A percentile compares a stretch with the other conserved stretches of the same genome.
Evolutionary conservation across 345 rosid genomes (phyloP).

Genomic region (Moricandia arvensis): DNA sequence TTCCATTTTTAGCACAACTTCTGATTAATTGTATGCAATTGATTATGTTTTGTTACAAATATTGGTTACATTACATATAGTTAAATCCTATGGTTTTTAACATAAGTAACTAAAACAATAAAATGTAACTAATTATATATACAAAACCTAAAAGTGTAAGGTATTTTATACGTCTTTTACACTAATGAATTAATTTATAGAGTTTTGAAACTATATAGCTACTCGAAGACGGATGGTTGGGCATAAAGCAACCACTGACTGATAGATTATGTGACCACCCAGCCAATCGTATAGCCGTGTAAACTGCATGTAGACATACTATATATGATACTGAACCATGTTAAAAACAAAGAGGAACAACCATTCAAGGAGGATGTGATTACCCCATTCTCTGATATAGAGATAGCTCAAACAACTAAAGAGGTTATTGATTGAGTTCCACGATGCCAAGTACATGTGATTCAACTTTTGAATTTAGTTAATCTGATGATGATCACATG

Average conservation of each 20-base stretch:
- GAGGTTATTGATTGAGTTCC: neutral
- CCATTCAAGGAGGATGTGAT: neutral
- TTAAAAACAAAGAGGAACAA: neutral
- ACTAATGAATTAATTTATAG: neutral
- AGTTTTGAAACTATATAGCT: neutral
- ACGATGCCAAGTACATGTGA: neutral
- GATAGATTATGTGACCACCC: neutral
- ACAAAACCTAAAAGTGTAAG: neutral
- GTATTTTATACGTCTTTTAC: neutral
- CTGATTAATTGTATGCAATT: neutral
- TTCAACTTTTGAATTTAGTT: neutral
- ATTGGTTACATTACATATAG: neutral
- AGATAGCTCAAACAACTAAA: neutral
- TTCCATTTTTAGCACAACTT: neutral
- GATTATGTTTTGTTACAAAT: neutral
- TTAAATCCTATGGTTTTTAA: neutral
- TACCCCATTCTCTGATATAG: neutral
- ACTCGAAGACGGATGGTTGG: neutral
- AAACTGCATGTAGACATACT: neutral
- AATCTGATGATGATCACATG: neutral
- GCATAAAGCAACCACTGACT: neutral
- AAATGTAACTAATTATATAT: neutral
- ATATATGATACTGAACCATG: neutral
- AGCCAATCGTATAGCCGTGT: neutral
- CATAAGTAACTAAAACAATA: neutral